Percentiles rank a stretch among this genome's conserved stretches.
These are phyloP conservation scores for Naganishia antarctica DNA, from an alignment of 768 basidiomycete genomes.

Conservation along the genomic window DNA sequence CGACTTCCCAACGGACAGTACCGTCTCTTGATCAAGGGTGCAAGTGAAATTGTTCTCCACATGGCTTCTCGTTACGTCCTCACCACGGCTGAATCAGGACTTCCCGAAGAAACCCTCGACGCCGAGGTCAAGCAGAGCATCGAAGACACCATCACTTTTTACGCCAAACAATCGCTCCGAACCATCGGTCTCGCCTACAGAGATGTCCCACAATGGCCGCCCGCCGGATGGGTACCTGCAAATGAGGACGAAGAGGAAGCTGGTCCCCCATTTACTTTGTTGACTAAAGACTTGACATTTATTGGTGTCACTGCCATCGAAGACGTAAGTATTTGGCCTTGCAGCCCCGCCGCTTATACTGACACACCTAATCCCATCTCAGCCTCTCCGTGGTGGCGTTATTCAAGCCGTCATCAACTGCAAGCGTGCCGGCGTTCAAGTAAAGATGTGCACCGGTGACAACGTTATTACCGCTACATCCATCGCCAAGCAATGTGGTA, in stretches of 20 bases:
- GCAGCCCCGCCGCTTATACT: neutral
- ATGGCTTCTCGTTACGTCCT: slow-evolving; percentile 69
- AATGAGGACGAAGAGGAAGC: slow-evolving; percentile 48
- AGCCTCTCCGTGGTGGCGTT: slow-evolving; percentile 80
- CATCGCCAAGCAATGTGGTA: slow-evolving; percentile 92
- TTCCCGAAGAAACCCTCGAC: slow-evolving; percentile 64
- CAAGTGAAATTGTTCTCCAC: slow-evolving; percentile 84
- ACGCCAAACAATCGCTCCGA: slow-evolving; percentile 90
- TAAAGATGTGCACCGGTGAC: slow-evolving; percentile 99
- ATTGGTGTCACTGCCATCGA: slow-evolving; percentile 92
- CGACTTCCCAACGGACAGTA: slow-evolving; percentile 56
- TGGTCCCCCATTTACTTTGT: slow-evolving; percentile 47
- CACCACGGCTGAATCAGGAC: slow-evolving; percentile 47
- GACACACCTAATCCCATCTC: neutral
- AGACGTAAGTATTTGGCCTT: slow-evolving; percentile 53
- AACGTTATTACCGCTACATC: slow-evolving; percentile 71
- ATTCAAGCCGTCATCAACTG: slow-evolving; percentile 82
- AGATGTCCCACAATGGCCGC: slow-evolving; percentile 83
- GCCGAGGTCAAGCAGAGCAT: slow-evolving; percentile 73
- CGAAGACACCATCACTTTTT: slow-evolving; percentile 85
- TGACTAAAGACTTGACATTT: slow-evolving; percentile 67
- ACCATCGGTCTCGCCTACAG: slow-evolving; percentile 92
- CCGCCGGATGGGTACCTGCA: slow-evolving; percentile 50
- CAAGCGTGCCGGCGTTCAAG: slow-evolving; percentile 76
- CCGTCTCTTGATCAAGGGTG: slow-evolving; percentile 83